Base-by-base conservation (phyloP, 1,284 basidiomycete species). In the Heterobasidion irregulare region DNA sequence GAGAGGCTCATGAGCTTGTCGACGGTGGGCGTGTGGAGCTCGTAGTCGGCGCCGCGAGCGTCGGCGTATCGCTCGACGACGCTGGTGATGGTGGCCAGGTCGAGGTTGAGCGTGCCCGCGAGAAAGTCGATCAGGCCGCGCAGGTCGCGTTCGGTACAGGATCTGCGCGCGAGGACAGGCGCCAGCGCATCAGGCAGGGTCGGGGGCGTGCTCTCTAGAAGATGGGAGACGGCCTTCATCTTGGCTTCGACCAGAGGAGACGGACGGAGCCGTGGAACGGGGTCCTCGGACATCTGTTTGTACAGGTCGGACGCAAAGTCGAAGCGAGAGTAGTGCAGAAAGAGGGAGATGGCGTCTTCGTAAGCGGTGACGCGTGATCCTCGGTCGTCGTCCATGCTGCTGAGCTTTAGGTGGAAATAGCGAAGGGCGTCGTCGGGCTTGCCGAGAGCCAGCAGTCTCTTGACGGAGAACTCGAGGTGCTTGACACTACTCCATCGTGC, bases 61-160 rank as follows among this genome's bases (percentile, higher is more conserved):
- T 67, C 60, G 3, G 73, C 56, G 57, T 73, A 80, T 5, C 63
- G 49, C 18, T 70, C 59, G 2, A 71, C 66, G n/a, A 78, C 60
- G 12, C 64, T 62, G 18, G 70, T 66, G 10, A 76, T 58, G 50
- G 71, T 62, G 0, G 61, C 58, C 13, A 50, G 35, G 26, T 53
- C 47, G 44, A 60, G 7, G 13, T 51, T 41, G 1, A 68, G 65
- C 0, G 71, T 52, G 2, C 61, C 58, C 2, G 60, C 60, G 43
- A 74, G 59, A 52, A 63, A 59, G 16, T 68, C 59, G 9, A 79
- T 57, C 13, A 80, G 65, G 26, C 72, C 67, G 47, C 72, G 58
- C 19, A 82, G 68, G 8, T 68, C 63, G 2, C 61, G 56, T 46
- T 78, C 72, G 26, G 72, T 68, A 56, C 74, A 78, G 0, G 64